Conservation (phyloP, 176 grass and related monocot species). For the Canna indica region DNA sequence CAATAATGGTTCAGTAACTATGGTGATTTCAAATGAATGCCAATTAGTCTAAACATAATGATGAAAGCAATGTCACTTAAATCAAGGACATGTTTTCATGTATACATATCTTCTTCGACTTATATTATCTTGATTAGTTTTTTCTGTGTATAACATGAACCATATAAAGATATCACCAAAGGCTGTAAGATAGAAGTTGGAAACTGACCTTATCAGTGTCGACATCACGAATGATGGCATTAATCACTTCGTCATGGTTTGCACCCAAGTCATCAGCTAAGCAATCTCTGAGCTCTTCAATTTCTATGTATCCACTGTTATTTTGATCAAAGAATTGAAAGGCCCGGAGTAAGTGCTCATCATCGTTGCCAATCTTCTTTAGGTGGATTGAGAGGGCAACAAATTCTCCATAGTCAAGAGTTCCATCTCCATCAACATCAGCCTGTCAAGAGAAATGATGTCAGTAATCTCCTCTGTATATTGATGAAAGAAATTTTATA, state of each 20-base stretch:
- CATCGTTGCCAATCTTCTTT: constrained; percentile 5
- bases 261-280: constrained; percentile 14
- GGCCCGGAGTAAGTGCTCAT: constrained; percentile 9
- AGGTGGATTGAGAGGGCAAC: constrained; percentile 12
- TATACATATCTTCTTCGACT: too few relatives aligned
- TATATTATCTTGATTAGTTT: too few relatives aligned
- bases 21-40: too few relatives aligned
- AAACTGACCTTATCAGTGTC: constrained; percentile 15
- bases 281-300: constrained; percentile 7
- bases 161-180: too few relatives aligned
- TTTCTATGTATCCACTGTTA: constrained; percentile 15
- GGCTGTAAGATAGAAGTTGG: background rate
- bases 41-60: too few relatives aligned
- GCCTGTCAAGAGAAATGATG: background rate
- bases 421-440: constrained; percentile 1
- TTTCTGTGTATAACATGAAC: too few relatives aligned
- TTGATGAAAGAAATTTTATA: too few relatives aligned
- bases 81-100: too few relatives aligned
- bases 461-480: background rate
- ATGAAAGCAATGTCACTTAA: too few relatives aligned
- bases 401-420: constrained; percentile 14
- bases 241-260: constrained; percentile 12
- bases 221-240: constrained; percentile 15
- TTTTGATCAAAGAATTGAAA: constrained; percentile 17
- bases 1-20: too few relatives aligned